These are phyloP conservation scores for Diaporthe ilicicola DNA, from an alignment of 2,329 filamentous ascomycete genomes.

Conservation along the genomic window DNA sequence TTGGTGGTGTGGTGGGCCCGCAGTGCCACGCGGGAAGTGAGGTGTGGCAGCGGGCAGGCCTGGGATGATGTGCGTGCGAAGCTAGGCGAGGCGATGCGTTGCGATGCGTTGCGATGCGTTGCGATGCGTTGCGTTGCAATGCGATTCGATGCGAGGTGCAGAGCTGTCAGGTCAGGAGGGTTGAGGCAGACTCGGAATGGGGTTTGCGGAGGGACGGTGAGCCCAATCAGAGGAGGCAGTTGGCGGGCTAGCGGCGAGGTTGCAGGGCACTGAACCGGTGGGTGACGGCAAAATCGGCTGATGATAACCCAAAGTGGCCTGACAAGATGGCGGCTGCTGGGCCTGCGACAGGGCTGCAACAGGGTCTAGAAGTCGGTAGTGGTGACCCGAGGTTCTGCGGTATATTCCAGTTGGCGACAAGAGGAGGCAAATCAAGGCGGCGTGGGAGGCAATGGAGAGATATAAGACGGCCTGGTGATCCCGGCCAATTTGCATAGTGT, in stretches of 20 bases:
- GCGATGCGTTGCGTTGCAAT: background rate
- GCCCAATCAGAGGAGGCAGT: conserved; percentile 18
- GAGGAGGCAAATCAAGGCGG: background rate
- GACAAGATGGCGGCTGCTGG: conserved; percentile 20
- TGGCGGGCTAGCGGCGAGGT: conserved; percentile 6
- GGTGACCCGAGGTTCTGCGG: conserved; percentile 4
- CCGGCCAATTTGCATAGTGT: background rate
- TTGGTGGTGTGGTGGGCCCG: background rate
- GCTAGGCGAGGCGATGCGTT: background rate
- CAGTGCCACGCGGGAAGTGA: background rate
- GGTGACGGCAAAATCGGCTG: conserved; percentile 32
- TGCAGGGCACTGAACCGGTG: conserved; percentile 5
- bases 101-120: background rate
- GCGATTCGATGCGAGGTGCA: background rate
- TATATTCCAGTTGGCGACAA: background rate
- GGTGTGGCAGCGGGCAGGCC: background rate
- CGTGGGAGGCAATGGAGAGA: background rate
- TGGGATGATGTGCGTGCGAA: background rate
- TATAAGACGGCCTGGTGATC: conserved; percentile 16
- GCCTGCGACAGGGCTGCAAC: conserved; percentile 4
- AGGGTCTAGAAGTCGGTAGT: background rate
- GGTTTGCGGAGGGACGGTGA: conserved; percentile 3
- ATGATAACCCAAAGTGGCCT: conserved; percentile 29
- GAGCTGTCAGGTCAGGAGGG: background rate
- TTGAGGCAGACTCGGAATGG: background rate